Percentiles rank a stretch among this genome's conserved stretches.
Evolutionary conservation across 1,139 yeast genomes (phyloP).

Genomic region (Candida sojae): DNA sequence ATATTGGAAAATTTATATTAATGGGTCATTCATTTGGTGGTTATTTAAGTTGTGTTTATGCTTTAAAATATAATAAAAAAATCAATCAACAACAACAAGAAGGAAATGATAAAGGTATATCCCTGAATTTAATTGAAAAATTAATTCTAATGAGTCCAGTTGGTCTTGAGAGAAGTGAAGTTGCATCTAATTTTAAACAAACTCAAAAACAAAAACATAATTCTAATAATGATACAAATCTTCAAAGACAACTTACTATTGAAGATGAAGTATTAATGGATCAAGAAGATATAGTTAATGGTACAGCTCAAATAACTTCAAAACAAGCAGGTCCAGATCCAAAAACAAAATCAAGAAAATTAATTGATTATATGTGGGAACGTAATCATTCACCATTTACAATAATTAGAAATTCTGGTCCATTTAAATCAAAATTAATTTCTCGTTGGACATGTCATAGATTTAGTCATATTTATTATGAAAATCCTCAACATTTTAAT

Average conservation of each 20-base stretch:
- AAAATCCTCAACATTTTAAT: conserved; percentile 33
- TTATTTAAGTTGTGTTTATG: conserved; percentile 76
- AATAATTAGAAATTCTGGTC: conserved; percentile 37
- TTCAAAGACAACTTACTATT: conserved; percentile 18
- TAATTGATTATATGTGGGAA: conserved; percentile 37
- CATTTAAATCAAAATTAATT: conserved; percentile 37
- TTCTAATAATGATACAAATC: conserved; percentile 18
- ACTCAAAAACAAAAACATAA: too few relatives aligned
- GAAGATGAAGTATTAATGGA: conserved; percentile 28
- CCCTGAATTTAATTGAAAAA: conserved; percentile 33
- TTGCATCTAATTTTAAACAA: conserved; percentile 24
- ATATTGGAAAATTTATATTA: conserved; percentile 61
- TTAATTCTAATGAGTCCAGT: conserved; percentile 48
- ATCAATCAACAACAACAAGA: conserved; percentile 12
- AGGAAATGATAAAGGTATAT: conserved; percentile 19
- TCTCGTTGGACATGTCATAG: conserved; percentile 45
- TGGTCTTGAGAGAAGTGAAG: conserved; percentile 42
- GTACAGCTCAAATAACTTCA: conserved; percentile 10
- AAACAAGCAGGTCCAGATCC: conserved; percentile 7
- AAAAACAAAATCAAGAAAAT: conserved; percentile 21
- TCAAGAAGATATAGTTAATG: conserved; percentile 28
- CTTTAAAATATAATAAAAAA: conserved; percentile 56
- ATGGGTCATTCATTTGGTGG: conserved; percentile 97
- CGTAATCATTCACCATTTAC: conserved; percentile 41
- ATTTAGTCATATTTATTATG: conserved; percentile 34